Evolutionary conservation across 2,329 filamentous ascomycete species (phyloP), one percentile per base, ranked within the genome.

Genomic region (Ceratocystis albifundus): DNA sequence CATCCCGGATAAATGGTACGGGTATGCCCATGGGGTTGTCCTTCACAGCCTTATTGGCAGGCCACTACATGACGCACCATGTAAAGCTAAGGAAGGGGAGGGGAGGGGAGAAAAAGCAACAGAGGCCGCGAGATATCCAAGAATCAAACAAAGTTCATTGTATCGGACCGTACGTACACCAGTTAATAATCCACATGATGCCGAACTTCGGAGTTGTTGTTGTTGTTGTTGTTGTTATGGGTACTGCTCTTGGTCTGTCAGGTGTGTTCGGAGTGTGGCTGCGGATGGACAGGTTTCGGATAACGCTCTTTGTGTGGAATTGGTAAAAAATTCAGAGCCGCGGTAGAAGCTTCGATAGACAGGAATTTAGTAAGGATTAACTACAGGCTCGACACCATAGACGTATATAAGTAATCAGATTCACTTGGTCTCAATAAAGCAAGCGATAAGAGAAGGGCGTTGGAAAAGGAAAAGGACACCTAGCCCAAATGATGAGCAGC

Each of bases 131-230:
- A 20, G 48, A 50, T 50, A 8, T 57, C 50, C 28, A 25, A 30
- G 32, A 32, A 50, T 3, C n/a, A 50, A n/a, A 20, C n/a, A 8
- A 10, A 20, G 46, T 20, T 20, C 7, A 0, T 50, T 22, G 25
- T 30, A 30, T 57, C 25, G 22, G 53, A 28, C 30, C 22, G 53
- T 71, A 81, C 85, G 75, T 90, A 95, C 90, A 95, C 90, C 91
- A 96, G 84, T 93, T 91, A 76, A 96, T 79, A 77, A 96, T 88
- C 90, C 90, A 96, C 91, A 96, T 96, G 70, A 74, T 81, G 78
- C 71, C 70, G 68, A 69, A 71, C 63, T 46, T 68, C 69, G 28
- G 22, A 12, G 28, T 41, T 62, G 44, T 66, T 46, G 28, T n/a
- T 36, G 15, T 53, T 59, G 28, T 59, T 32, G 28, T 59, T 59